Conservation (phyloP, 1,284 basidiomycete genomes). For the Leccinum pachyderme region DNA sequence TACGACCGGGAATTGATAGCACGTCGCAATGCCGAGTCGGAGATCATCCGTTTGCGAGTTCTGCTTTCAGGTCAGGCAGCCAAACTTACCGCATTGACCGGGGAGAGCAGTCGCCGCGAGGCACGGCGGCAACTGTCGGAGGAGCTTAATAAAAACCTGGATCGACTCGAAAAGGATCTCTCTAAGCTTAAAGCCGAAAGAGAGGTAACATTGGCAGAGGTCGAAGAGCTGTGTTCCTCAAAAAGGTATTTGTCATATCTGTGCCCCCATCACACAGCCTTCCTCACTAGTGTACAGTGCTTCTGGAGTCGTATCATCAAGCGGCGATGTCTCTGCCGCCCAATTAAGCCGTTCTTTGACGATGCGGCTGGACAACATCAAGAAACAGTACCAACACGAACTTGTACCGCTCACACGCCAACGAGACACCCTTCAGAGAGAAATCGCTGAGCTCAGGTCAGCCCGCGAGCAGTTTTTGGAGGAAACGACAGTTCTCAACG, state of each 20-base stretch:
- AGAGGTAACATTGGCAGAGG: constrained; percentile 89
- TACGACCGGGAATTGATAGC: constrained; percentile 89
- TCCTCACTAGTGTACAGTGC: constrained; percentile 25
- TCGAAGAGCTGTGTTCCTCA: constrained; percentile 81
- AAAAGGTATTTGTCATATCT: constrained; percentile 51
- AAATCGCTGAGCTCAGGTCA: constrained; percentile 86
- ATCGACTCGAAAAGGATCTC: constrained; percentile 80
- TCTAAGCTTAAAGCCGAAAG: constrained; percentile 87
- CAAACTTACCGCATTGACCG: constrained; percentile 78
- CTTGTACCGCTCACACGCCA: constrained; percentile 82
- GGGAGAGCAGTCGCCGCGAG: constrained; percentile 76
- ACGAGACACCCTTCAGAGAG: constrained; percentile 75
- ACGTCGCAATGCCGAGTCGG: constrained; percentile 87
- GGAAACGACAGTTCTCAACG: constrained; percentile 87
- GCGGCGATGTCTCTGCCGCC: constrained; percentile 43
- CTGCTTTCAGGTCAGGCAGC: constrained; percentile 89
- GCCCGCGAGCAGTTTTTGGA: constrained; percentile 86
- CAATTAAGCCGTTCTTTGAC: constrained; percentile 76
- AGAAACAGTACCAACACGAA: constrained; percentile 84
- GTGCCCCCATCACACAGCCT: constrained; percentile 11
- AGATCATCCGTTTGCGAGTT: constrained; percentile 82
- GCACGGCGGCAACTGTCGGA: constrained; percentile 76
- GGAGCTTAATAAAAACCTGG: constrained; percentile 76
- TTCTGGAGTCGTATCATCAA: constrained; percentile 23
- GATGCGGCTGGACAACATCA: constrained; percentile 86